Conservation (phyloP, 371 early-diverging fungal genomes). For the Mucor indicus region DNA sequence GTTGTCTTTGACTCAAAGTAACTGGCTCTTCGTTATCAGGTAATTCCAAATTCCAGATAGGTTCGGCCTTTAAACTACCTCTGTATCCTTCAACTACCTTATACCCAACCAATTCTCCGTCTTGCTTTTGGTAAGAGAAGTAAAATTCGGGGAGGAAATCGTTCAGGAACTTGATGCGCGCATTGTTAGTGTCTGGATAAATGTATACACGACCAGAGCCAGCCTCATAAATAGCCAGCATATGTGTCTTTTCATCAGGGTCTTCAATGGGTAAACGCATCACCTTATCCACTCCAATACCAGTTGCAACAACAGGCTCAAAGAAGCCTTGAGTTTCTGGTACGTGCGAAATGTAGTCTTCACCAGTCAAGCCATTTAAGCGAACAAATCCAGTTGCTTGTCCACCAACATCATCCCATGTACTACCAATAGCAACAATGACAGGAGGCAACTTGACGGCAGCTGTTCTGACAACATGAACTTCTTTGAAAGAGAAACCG, state of each 20-base stretch:
- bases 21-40: constrained; percentile 60
- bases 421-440: constrained; percentile 57
- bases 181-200: constrained; percentile 54
- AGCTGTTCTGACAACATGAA: constrained; percentile 63
- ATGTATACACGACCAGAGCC: constrained; percentile 55
- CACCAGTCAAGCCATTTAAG: constrained; percentile 74
- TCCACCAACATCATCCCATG: constrained; percentile 43
- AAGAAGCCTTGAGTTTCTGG: constrained; percentile 38
- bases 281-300: constrained; percentile 47
- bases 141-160: constrained; percentile 50
- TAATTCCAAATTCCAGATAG: constrained; percentile 60
- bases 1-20: constrained; percentile 32
- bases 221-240: constrained; percentile 63
- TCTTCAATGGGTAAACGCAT: constrained; percentile 68
- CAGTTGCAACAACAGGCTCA: constrained; percentile 51
- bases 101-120: constrained; percentile 43
- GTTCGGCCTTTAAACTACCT: constrained; percentile 49
- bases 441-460: constrained; percentile 75
- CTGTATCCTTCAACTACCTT: constrained; percentile 50
- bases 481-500: constrained; percentile 42
- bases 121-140: constrained; percentile 46
- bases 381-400: constrained; percentile 50
- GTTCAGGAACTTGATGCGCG: constrained; percentile 46
- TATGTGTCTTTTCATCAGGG: constrained; percentile 61
- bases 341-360: constrained; percentile 42